Percentiles rank a stretch among this genome's conserved stretches.
Evolutionary conservation across 2,329 filamentous ascomycete genomes (phyloP).

Genomic region (Colletotrichum sp.): DNA sequence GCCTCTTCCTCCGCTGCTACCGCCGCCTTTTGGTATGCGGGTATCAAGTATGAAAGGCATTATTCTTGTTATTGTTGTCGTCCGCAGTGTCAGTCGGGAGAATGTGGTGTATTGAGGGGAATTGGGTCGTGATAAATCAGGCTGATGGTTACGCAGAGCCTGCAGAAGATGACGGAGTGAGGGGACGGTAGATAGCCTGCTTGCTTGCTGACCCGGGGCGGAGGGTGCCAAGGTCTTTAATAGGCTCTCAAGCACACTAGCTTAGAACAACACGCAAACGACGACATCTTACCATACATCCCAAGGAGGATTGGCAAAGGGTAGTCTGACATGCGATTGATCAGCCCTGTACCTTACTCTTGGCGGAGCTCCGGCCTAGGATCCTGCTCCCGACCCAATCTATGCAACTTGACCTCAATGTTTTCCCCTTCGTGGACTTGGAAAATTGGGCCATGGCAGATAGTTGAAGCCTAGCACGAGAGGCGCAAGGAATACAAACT

Average conservation of each 20-base stretch:
- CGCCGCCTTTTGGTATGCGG: slow-evolving; percentile 15
- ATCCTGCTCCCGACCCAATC: not conserved
- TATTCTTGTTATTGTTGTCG: not conserved
- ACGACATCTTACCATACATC: not conserved
- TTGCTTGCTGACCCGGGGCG: not conserved
- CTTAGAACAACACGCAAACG: not conserved
- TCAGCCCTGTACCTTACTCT: not conserved
- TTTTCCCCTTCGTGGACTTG: not conserved
- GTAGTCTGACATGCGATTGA: not conserved
- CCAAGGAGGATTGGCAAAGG: not conserved
- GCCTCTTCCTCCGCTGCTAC: not conserved
- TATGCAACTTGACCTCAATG: not conserved
- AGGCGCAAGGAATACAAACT: not conserved
- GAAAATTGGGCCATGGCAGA: not conserved
- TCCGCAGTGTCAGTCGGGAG: not conserved
- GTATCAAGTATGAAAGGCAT: slow-evolving; percentile 13
- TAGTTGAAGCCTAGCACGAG: not conserved
- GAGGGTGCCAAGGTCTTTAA: not conserved
- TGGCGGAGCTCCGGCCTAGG: not conserved
- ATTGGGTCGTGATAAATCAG: not conserved
- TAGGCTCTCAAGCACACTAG: not conserved
- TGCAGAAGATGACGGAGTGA: not conserved
- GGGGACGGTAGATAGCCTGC: not conserved
- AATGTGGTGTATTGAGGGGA: not conserved
- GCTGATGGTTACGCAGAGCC: not conserved